These are phyloP conservation scores for Argentina anserina DNA, from an alignment of 306 rosid genomes.

Conservation along the genomic window DNA sequence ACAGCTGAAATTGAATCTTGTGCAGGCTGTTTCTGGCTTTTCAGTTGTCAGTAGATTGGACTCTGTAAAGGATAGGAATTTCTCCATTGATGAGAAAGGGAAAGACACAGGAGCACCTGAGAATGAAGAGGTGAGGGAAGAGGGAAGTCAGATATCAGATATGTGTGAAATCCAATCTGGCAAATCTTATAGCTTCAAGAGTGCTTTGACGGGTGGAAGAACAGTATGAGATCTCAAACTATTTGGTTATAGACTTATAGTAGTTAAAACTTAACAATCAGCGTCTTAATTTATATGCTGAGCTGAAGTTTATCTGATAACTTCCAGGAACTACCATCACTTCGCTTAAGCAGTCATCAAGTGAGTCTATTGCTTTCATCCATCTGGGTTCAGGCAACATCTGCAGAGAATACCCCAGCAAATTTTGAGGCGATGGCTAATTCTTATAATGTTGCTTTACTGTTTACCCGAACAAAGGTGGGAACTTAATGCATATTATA, in stretches of 20 bases:
- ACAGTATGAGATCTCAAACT: slow-evolving; percentile 39
- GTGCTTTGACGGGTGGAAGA: slow-evolving; percentile 49
- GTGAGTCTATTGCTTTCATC: slow-evolving; percentile 90
- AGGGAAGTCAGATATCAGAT: slow-evolving; percentile 32
- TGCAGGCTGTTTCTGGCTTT: slow-evolving; percentile 29
- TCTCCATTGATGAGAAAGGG: slow-evolving; percentile 40
- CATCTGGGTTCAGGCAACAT: slow-evolving; percentile 96
- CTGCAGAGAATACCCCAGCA: slow-evolving; percentile 58
- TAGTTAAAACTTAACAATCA: not conserved
- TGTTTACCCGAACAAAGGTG: slow-evolving; percentile 82
- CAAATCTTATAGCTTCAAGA: slow-evolving; percentile 35
- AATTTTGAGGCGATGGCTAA: slow-evolving; percentile 95
- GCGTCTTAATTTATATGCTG: not conserved
- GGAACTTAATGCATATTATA: slow-evolving; percentile 26
- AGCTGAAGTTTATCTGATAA: slow-evolving; percentile 1
- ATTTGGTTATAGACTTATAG: not conserved
- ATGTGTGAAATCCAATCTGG: slow-evolving; percentile 28
- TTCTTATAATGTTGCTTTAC: slow-evolving; percentile 64
- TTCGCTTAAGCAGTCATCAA: slow-evolving; percentile 92
- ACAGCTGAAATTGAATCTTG: slow-evolving; percentile 37
- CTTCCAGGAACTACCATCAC: slow-evolving; percentile 69
- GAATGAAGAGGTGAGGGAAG: slow-evolving; percentile 32
- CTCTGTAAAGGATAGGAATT: slow-evolving; percentile 37
- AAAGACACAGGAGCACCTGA: slow-evolving; percentile 29
- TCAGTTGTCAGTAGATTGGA: slow-evolving; percentile 28